Conservation (phyloP, 23 red algal genomes). For the Gracilaria domingensis region DNA sequence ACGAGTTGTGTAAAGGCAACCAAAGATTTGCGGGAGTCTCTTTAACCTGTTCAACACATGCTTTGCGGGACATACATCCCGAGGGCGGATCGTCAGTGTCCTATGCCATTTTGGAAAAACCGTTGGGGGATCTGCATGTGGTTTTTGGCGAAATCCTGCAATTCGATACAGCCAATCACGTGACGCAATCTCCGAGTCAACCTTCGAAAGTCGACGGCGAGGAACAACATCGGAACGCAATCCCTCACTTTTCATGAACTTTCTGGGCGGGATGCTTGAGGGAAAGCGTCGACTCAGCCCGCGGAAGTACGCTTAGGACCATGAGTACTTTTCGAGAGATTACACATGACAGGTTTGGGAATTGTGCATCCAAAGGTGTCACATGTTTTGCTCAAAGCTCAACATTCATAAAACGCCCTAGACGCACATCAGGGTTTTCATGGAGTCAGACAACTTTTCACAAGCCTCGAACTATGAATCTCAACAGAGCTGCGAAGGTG, state of each 20-base stretch:
- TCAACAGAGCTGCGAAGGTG: neutral
- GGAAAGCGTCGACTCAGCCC: neutral
- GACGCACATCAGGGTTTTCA: neutral
- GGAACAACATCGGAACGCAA: neutral
- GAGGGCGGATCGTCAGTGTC: no score
- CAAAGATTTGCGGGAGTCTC: no score
- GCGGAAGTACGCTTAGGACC: no score
- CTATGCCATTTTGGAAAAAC: neutral
- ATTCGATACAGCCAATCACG: constrained; percentile 19
- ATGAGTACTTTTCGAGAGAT: neutral
- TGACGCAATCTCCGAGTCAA: constrained; percentile 12
- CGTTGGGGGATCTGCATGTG: neutral
- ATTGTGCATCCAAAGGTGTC: neutral
- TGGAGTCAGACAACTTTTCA: neutral
- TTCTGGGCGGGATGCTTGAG: neutral
- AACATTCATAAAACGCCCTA: neutral
- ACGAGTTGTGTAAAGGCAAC: no score
- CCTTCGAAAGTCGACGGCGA: neutral
- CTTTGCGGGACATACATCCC: no score
- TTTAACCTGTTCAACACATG: no score
- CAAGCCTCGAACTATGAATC: neutral
- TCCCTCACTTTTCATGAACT: no score
- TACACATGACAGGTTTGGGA: neutral
- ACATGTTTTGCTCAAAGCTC: constrained; percentile 11
- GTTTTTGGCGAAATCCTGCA: neutral